Evolutionary conservation across 306 rosid species (phyloP), one percentile per base, ranked within the genome.

Genomic region (Cucurbita maxima): DNA sequence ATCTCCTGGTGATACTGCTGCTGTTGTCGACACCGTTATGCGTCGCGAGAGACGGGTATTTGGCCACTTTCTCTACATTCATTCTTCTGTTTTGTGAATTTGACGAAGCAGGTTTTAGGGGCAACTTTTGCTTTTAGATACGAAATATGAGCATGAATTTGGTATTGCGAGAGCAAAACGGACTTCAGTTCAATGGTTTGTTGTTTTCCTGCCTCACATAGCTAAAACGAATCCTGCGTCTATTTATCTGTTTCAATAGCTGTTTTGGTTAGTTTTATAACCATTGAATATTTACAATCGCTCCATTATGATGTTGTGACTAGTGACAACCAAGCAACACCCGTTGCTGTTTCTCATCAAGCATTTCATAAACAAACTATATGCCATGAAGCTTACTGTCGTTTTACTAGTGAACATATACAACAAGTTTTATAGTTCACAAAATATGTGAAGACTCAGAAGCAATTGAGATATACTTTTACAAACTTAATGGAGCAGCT

Each of bases 31-130:
- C 62, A 37, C 67, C 10, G 85, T 73, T 22, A 3, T 71, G 16
- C 96, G 95, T 77, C 72, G 75, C 58, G 82, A 83, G 72, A 72
- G 86, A 76, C 76, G 96, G 89, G 98, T 87, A 63, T 38, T 55
- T 6, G 12, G 10, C 57, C 25, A 2, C 25, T 76, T 41, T 11
- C 14, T 15, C n/a, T 57, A 4, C 15, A 6, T n/a, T 48, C 3
- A 20, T 45, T n/a, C 18, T n/a, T n/a, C 34, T 12, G 6, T 15
- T 1, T 4, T 43, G 4, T 37, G 30, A 40, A 20, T 45, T 40
- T 40, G 30, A 10, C 48, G 50, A 8, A 62, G 25, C 25, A 38
- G n/a, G 69, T 15, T 36, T 14, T 34, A 36, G 67, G 70, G 30
- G 4, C 15, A 2, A 1, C 8, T 43, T 64, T 64, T 43, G 7